Conservation (phyloP, 2,329 filamentous ascomycete genomes). For the Xenoacremonium recifei region DNA sequence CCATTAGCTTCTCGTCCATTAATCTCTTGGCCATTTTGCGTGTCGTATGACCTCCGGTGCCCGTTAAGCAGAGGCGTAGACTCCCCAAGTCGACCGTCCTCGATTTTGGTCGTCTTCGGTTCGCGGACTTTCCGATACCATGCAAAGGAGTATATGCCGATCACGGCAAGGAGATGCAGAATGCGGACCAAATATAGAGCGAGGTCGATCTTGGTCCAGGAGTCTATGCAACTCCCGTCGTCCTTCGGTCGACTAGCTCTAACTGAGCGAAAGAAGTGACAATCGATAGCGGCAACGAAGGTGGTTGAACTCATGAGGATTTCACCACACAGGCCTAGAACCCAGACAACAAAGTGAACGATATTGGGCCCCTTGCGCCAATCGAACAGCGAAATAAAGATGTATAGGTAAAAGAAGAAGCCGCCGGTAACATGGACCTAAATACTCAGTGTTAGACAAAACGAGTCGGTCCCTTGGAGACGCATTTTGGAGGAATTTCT, state of each 20-base stretch:
- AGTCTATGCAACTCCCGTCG: constrained; percentile 32
- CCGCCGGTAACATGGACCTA: constrained; percentile 84
- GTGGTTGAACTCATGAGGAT: constrained; percentile 68
- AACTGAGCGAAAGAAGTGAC: constrained; percentile 56
- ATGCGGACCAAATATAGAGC: constrained; percentile 67
- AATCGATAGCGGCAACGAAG: constrained; percentile 64
- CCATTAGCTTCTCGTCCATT: constrained; percentile 21
- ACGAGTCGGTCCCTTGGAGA: constrained; percentile 19
- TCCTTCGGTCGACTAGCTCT: constrained; percentile 22
- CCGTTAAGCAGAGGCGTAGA: constrained; percentile 60
- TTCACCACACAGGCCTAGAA: constrained; percentile 70
- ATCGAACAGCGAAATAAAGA: constrained; percentile 84
- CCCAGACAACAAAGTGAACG: constrained; percentile 80
- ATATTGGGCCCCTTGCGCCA: constrained; percentile 76
- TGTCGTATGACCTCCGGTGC: constrained; percentile 35
- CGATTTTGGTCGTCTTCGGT: constrained; percentile 32
- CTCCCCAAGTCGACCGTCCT: constrained; percentile 51
- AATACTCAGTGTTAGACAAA: too few relatives aligned
- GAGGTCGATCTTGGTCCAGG: constrained; percentile 56
- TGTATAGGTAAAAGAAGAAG: constrained; percentile 82
- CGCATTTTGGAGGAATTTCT: constrained; percentile 4
- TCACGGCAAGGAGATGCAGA: constrained; percentile 59
- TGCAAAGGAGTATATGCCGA: constrained; percentile 46
- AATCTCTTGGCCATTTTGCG: constrained; percentile 26
- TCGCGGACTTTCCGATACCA: constrained; percentile 41